Conservation (phyloP, 768 basidiomycete genomes). For the Strobilomyces echinocephalus region DNA sequence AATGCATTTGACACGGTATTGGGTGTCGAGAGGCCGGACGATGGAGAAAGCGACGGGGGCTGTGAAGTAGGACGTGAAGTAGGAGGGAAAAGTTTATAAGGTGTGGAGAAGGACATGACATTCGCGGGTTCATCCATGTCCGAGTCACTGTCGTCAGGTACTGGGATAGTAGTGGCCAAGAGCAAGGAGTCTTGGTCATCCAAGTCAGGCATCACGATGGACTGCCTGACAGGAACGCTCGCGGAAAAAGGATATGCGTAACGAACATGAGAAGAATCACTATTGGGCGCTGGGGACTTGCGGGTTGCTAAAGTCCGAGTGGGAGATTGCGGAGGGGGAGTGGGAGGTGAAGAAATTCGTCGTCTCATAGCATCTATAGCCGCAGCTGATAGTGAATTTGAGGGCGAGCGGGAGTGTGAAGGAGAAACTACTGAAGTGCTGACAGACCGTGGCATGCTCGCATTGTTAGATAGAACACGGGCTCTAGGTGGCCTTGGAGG, state of each 20-base stretch:
- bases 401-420: conserved; percentile 42
- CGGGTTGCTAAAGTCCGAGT: conserved; percentile 35
- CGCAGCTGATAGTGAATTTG: conserved; percentile 31
- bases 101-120: conserved; percentile 67
- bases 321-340: conserved; percentile 26
- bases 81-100: conserved; percentile 49
- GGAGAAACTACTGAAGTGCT: conserved; percentile 30
- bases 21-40: conserved; percentile 46
- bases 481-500: conserved; percentile 41
- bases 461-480: conserved; percentile 38
- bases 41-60: conserved; percentile 49
- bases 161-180: conserved; percentile 66
- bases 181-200: conserved; percentile 59
- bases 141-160: conserved; percentile 70
- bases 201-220: conserved; percentile 39
- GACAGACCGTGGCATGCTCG: conserved; percentile 40
- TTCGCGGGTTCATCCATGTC: conserved; percentile 56
- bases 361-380: conserved; percentile 31
- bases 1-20: conserved; percentile 54
- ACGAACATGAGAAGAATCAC: conserved; percentile 23
- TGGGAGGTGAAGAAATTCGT: conserved; percentile 50
- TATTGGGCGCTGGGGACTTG: conserved; percentile 35
- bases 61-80: conserved; percentile 36
- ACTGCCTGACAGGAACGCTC: conserved; percentile 40
- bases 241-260: conserved; percentile 5